Evolutionary conservation across 2,329 filamentous ascomycete genomes (phyloP), one percentile per base, ranked within the genome.

Genomic region (Geosmithia flava): DNA sequence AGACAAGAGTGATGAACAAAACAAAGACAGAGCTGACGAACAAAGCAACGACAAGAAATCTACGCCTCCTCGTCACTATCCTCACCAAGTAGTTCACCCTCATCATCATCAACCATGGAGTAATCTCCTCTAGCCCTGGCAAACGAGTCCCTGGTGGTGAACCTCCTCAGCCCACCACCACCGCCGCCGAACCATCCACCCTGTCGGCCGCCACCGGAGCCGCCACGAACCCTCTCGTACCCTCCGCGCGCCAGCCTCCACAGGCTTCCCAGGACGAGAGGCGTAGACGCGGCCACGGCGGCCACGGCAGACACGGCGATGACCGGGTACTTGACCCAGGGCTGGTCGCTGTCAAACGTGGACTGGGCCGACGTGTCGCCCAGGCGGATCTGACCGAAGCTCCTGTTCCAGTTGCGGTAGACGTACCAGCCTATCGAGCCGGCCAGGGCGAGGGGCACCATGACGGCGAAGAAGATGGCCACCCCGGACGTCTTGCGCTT

Each of bases 81-180:
- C 55, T 96, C 91, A 1, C 93, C 93, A 37, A 98, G 68, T 55
- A 98, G 69, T 70, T 97, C 91, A 45, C 91, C 91, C 63, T 97
- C 93, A 61, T 97, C 93, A 46, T 93, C 86, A 58, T 95, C 89
- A 47, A 95, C 88, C 58, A 84, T 76, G 16, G 83, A 80, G 63
- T 97, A 97, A 63, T 95, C 87, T n/a, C 85, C 83, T 49, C 87
- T 78, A 1, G 87, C 85, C 49, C 89, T 78, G 5, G 89, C 85
- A 67, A 98, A 98, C 52, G 87, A 91, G 58, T 87, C 86, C 50
- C 94, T 74, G 46, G 87, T 95, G 16, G 89, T 93, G 62, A 94
- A 98, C 49, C 83, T 80, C 51, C 85, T 72, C 37, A 77, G 76
- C 3, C 77, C 75, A 16, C 77, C 71, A n/a, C 68, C 67, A 3